A percentile compares a stretch with the other conserved stretches of the same genome.
Conservation (phyloP, 805 yeast genomes). For the Pichia insulana region DNA sequence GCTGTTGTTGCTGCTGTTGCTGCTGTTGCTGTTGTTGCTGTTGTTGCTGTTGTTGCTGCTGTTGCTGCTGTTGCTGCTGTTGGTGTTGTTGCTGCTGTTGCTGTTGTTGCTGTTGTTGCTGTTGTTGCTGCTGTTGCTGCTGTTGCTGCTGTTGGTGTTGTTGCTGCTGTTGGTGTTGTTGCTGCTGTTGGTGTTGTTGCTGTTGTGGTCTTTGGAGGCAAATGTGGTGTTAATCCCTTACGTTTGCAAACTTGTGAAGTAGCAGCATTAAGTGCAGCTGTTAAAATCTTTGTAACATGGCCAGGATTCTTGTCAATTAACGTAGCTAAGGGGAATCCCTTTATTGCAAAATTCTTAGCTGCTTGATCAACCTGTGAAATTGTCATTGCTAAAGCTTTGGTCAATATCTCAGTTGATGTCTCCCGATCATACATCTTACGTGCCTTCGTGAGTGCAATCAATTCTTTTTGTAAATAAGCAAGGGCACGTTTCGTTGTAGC, state of each 20-base stretch:
- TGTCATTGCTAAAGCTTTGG: slow-evolving; percentile 88
- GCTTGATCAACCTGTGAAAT: slow-evolving; percentile 85
- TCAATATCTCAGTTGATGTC: slow-evolving; percentile 73
- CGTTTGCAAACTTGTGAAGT: slow-evolving; percentile 54
- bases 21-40: slow-evolving; percentile 1
- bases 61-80: slow-evolving; percentile 22
- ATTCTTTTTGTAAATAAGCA: slow-evolving; percentile 77
- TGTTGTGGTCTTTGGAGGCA: slow-evolving; percentile 10
- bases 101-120: slow-evolving; percentile 1
- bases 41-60: background rate
- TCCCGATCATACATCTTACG: slow-evolving; percentile 70
- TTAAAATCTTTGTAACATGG: slow-evolving; percentile 68
- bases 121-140: slow-evolving; percentile 7
- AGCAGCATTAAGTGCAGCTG: slow-evolving; percentile 74
- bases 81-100: slow-evolving; percentile 17
- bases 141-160: background rate
- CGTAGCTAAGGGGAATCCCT: slow-evolving; percentile 69
- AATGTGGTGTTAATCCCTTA: slow-evolving; percentile 30
- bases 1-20: background rate
- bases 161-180: slow-evolving; percentile 6
- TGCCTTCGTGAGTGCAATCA: slow-evolving; percentile 71
- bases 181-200: background rate
- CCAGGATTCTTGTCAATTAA: slow-evolving; percentile 75
- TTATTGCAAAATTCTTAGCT: slow-evolving; percentile 76
- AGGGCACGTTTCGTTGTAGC: slow-evolving; percentile 58